Evolutionary conservation across 2,329 filamentous ascomycete species (phyloP).

Genomic region (Sarocladium brachiariae): DNA sequence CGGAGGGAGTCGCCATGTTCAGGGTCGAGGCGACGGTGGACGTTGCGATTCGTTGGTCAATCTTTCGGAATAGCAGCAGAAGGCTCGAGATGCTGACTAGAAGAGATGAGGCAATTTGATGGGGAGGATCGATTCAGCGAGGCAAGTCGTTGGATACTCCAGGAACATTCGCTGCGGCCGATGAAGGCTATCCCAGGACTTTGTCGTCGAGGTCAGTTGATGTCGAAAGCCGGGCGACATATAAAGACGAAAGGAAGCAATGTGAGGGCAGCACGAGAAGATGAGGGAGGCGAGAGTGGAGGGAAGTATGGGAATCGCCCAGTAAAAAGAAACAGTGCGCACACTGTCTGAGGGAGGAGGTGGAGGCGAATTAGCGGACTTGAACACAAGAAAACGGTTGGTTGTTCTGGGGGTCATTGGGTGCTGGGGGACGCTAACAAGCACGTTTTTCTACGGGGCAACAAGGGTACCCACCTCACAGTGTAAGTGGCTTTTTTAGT

Average conservation of each 20-base stretch:
- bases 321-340: constrained; percentile 2
- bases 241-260: background rate
- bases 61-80: background rate
- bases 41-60: background rate
- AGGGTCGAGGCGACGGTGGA: background rate
- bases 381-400: background rate
- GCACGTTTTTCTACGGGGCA: background rate
- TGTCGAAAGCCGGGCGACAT: background rate
- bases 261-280: background rate
- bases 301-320: background rate
- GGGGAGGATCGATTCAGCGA: background rate
- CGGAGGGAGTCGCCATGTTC: constrained; percentile 26
- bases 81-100: background rate
- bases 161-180: background rate
- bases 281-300: constrained; percentile 3
- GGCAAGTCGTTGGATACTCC: background rate
- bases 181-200: background rate
- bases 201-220: background rate
- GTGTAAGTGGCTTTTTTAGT: too few relatives aligned
- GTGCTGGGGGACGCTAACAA: constrained; percentile 1
- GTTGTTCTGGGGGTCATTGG: background rate
- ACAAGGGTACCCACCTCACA: background rate
- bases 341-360: background rate
- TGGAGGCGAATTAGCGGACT: constrained; percentile 2
- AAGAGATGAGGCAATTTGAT: background rate